These are phyloP conservation scores for Debaryomyces hansenii DNA, from an alignment of 805 yeast genomes.

Conservation along the genomic window DNA sequence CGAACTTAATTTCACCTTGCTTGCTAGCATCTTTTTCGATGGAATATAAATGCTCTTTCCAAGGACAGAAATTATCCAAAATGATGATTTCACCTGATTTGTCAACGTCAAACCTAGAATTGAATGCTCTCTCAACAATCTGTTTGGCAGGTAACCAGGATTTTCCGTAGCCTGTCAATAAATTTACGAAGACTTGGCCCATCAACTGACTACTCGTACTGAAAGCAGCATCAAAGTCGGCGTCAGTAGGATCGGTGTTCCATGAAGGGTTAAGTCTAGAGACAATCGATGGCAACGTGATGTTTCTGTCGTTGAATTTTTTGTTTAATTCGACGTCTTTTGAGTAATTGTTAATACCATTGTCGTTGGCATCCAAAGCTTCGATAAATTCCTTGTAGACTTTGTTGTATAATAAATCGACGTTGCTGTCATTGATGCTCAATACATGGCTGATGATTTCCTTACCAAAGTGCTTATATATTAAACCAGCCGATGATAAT, in stretches of 20 bases:
- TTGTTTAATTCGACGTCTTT: constrained; percentile 55
- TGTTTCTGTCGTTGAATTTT: constrained; percentile 68
- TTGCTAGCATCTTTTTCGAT: constrained; percentile 63
- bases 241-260: constrained; percentile 68
- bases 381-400: constrained; percentile 88
- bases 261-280: constrained; percentile 82
- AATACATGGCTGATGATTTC: constrained; percentile 58
- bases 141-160: constrained; percentile 91
- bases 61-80: constrained; percentile 78
- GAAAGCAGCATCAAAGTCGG: constrained; percentile 66
- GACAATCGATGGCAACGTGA: constrained; percentile 77
- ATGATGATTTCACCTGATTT: constrained; percentile 71
- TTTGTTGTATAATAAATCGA: constrained; percentile 68
- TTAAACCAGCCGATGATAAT: constrained; percentile 89
- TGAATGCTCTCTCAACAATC: constrained; percentile 71
- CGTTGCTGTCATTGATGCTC: constrained; percentile 35
- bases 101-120: constrained; percentile 59
- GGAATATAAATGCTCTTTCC: constrained; percentile 89
- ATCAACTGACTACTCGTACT: constrained; percentile 72
- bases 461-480: constrained; percentile 83
- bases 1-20: constrained; percentile 65
- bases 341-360: constrained; percentile 75
- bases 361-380: constrained; percentile 93
- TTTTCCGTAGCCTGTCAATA: constrained; percentile 69
- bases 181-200: constrained; percentile 75